A percentile compares a stretch with the other conserved stretches of the same genome.
phyloP scores from a whole-genome alignment of 352 stramenopile species.

The Discostella stelligera region DNA sequence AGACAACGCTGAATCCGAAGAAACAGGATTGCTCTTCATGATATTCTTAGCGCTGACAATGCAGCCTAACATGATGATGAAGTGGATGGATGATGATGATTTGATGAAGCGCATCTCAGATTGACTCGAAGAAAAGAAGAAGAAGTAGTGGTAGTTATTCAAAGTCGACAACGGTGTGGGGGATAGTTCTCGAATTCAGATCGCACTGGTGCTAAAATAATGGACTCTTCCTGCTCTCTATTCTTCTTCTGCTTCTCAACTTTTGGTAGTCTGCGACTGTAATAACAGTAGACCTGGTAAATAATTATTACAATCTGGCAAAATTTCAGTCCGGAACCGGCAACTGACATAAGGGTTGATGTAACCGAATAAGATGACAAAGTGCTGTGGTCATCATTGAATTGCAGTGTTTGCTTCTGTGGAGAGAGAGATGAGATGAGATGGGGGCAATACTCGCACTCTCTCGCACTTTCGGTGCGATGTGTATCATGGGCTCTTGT shows the following conservation, averaged over 20 bases:
- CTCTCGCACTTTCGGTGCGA: neutral
- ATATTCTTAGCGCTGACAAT: neutral
- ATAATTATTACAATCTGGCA: too few relatives aligned
- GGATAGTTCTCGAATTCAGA: too few relatives aligned
- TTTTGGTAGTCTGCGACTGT: too few relatives aligned
- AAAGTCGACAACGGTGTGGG: neutral
- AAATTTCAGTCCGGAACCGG: neutral
- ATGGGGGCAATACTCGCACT: too few relatives aligned
- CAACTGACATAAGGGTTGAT: neutral
- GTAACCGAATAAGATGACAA: too few relatives aligned
- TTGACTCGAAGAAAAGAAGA: neutral
- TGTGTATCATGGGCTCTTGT: too few relatives aligned
- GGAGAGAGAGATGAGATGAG: neutral
- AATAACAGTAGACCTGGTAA: too few relatives aligned
- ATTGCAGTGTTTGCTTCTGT: neutral
- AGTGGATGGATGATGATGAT: neutral
- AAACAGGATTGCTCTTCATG: neutral
- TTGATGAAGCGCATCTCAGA: neutral
- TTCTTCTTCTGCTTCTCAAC: too few relatives aligned
- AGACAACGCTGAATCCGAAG: neutral
- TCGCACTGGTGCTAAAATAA: too few relatives aligned
- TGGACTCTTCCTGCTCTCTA: too few relatives aligned
- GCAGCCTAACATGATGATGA: neutral
- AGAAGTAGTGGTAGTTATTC: neutral
- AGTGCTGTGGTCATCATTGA: too few relatives aligned